Conservation (phyloP, 1,139 yeast genomes). For the Geotrichum klebahnii region DNA sequence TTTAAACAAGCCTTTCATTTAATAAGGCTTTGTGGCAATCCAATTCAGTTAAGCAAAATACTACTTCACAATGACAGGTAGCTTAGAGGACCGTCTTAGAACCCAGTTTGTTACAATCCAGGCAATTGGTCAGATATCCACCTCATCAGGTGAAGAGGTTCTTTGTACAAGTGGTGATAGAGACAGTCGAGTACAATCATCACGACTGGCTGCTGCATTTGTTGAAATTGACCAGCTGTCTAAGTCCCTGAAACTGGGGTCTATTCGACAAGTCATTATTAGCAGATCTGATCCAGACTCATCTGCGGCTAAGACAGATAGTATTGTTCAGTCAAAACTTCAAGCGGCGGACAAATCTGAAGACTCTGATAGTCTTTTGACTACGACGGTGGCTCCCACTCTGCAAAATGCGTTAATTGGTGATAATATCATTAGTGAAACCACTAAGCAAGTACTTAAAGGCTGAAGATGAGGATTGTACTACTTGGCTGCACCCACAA, state of each 20-base stretch:
- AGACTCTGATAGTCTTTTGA: slow-evolving; percentile 23
- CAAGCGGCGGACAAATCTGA: background rate
- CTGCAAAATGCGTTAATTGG: slow-evolving; percentile 26
- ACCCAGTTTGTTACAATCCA: slow-evolving; percentile 8
- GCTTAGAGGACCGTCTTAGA: background rate
- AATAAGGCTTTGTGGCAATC: too few relatives aligned
- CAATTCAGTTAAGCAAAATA: too few relatives aligned
- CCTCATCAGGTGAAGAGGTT: slow-evolving; percentile 28
- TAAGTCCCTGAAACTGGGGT: slow-evolving; percentile 33
- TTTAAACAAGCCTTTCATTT: too few relatives aligned
- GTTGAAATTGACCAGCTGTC: slow-evolving; percentile 32
- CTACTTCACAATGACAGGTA: background rate
- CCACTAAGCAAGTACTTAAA: slow-evolving; percentile 19
- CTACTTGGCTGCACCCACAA: too few relatives aligned
- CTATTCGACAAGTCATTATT: slow-evolving; percentile 30
- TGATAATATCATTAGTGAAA: slow-evolving; percentile 24
- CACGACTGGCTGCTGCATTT: slow-evolving; percentile 27
- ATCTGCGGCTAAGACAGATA: slow-evolving; percentile 1
- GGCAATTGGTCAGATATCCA: slow-evolving; percentile 28
- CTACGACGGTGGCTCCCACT: slow-evolving; percentile 23
- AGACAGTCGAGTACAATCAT: slow-evolving; percentile 21
- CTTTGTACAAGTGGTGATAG: slow-evolving; percentile 23
- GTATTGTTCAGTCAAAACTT: slow-evolving; percentile 26
- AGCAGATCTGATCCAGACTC: slow-evolving; percentile 10
- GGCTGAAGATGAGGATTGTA: background rate